These are phyloP conservation scores for Hypoxylon fragiforme DNA, from an alignment of 495 filamentous ascomycete genomes.

Conservation along the genomic window DNA sequence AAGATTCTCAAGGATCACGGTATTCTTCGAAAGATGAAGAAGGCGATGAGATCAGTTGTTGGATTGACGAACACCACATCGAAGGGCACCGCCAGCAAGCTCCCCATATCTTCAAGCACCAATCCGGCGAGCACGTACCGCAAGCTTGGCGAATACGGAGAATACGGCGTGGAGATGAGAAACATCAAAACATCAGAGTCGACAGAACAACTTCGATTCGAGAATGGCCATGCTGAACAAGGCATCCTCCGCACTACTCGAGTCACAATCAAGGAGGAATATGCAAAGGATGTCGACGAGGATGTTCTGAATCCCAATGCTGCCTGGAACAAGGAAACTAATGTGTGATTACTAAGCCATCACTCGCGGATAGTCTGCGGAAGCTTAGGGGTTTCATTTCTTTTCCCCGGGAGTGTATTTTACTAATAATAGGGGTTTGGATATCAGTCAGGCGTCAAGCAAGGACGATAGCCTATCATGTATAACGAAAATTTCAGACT, in stretches of 20 bases:
- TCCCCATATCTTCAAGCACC: neutral
- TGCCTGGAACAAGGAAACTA: conserved; percentile 9
- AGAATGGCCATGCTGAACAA: conserved; percentile 13
- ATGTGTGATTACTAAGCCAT: conserved; percentile 6
- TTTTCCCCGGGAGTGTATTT: no score
- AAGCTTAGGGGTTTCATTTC: no score
- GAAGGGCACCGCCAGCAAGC: conserved; percentile 11
- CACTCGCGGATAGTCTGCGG: no score
- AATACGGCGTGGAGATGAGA: conserved; percentile 21
- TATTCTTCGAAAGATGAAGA: conserved; percentile 20
- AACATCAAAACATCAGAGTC: conserved; percentile 20
- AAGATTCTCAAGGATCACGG: conserved; percentile 35
- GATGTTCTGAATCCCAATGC: conserved; percentile 11
- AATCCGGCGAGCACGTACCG: conserved; percentile 18
- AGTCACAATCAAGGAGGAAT: conserved; percentile 26
- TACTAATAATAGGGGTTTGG: no score
- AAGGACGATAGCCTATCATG: no score
- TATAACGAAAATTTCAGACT: no score
- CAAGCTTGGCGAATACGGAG: conserved; percentile 28
- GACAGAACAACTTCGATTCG: conserved; percentile 20
- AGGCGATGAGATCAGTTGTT: conserved; percentile 12
- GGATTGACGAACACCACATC: conserved; percentile 20
- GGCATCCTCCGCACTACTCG: conserved; percentile 25
- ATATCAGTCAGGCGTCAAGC: no score
- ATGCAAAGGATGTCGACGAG: conserved; percentile 2